Evolutionary conservation across 1,139 yeast genomes (phyloP), one percentile per base, ranked within the genome.

Genomic region (Debaryomycetaceae sp.): DNA sequence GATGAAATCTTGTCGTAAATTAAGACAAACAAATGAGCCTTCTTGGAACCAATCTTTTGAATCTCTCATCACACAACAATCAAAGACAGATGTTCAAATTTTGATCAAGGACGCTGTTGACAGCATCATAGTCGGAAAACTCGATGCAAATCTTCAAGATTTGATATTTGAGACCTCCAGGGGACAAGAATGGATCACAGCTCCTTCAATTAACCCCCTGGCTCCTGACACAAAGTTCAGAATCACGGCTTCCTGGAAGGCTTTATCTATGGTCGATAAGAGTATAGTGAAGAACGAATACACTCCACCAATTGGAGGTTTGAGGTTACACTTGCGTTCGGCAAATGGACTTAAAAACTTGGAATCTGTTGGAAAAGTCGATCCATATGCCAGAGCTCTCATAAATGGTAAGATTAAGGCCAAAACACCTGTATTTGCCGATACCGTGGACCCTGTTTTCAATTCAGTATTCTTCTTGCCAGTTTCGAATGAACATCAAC

Each of bases 11-110:
- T 77, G 81, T 45, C 80, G 92, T 69, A 73, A 73, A 31, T 67
- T 83, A 55, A 80, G 79, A 54, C 76, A 78, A 54, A 74, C 80
- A 14, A 84, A 83, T 52, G 87, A 81, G 51, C 94, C 94, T 14
- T 65, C 80, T 13, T 85, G 86, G 83, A 81, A 79, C 47, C 80
- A 80, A 51, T 59, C 74, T 17, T 63, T 80, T 42, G 94, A 85
- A 59, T 56, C 78, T 5, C 67, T 85, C 47, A 65, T 84, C 31
- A 75, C 81, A 11, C 76, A 82, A 35, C 84, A 81, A 55, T 69
- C 82, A 1, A 66, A 65, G 33, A 74, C 88, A 11, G 65, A 67
- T 31, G 52, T 84, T 30, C 75, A 72, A 49, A 64, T 85, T 15
- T 58, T 78, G 28, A 67, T 85, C 24, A 81, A 75, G 52, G 89